Evolutionary conservation across 305 asterid species (phyloP).

Genomic region (Coffea humblotiana): DNA sequence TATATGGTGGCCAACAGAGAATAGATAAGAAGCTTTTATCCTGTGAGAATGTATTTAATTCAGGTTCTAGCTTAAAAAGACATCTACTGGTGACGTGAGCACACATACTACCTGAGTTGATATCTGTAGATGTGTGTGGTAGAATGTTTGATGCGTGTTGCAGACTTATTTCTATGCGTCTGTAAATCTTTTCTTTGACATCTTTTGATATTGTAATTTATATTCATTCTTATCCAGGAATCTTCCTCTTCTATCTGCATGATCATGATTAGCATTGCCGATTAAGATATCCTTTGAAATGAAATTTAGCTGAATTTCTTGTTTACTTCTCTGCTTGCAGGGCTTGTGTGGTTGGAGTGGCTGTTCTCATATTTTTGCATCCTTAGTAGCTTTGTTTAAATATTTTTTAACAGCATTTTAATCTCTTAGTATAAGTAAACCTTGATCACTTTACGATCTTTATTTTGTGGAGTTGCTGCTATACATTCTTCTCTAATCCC

Average conservation of each 20-base stretch:
- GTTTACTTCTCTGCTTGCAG: slow-evolving; percentile 1
- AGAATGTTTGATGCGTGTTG: background rate
- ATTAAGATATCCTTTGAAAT: background rate
- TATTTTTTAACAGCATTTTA: background rate
- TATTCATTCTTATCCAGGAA: background rate
- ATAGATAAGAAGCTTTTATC: background rate
- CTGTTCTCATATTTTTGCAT: background rate
- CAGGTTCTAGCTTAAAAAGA: background rate
- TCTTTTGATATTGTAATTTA: background rate
- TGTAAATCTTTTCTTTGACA: background rate
- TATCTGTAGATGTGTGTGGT: background rate
- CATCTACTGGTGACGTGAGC: background rate
- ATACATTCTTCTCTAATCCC: background rate
- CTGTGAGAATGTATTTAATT: background rate
- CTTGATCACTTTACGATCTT: background rate
- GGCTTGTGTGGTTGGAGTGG: background rate
- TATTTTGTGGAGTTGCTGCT: background rate
- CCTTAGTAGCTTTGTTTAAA: background rate
- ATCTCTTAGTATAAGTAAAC: background rate
- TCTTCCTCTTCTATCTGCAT: background rate
- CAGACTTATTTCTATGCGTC: background rate
- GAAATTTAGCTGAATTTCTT: background rate
- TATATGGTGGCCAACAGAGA: background rate
- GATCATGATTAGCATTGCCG: background rate
- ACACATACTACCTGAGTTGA: background rate